Percentiles rank a stretch among this genome's conserved stretches.
phyloP scores from a whole-genome alignment of 2,329 filamentous ascomycete species.

The Aspergillus piperis region DNA sequence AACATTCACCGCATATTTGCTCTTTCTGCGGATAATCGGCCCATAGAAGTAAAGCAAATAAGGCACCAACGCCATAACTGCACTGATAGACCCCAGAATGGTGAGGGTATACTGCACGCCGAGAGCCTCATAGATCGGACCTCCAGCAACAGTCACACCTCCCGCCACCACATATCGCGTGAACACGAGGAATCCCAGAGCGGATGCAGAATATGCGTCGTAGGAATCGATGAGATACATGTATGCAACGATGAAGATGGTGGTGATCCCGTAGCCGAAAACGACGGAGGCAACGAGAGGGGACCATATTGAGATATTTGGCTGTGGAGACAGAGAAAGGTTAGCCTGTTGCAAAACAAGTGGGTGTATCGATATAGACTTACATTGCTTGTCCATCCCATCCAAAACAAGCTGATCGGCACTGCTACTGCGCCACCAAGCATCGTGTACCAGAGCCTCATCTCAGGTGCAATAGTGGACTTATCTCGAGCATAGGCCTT shows the following conservation, averaged over 20 bases:
- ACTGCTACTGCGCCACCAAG: constrained; percentile 50
- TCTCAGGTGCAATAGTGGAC: constrained; percentile 48
- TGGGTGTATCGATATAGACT: not conserved
- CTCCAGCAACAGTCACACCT: constrained; percentile 39
- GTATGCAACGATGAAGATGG: constrained; percentile 54
- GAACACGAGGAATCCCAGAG: constrained; percentile 48
- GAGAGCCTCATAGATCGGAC: constrained; percentile 45
- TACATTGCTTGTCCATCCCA: constrained; percentile 55
- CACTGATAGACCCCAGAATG: constrained; percentile 42
- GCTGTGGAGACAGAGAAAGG: too few species aligned
- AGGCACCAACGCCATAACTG: constrained; percentile 47
- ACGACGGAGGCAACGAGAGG: constrained; percentile 52
- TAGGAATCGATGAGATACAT: constrained; percentile 63
- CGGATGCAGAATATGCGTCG: constrained; percentile 54
- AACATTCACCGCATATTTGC: constrained; percentile 11
- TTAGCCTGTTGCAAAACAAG: too few species aligned
- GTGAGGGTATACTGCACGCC: constrained; percentile 49
- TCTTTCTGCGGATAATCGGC: constrained; percentile 23
- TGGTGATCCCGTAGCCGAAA: constrained; percentile 55
- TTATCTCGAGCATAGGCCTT: not conserved
- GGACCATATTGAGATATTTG: constrained; percentile 51
- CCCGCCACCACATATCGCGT: constrained; percentile 45
- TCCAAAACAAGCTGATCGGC: constrained; percentile 59
- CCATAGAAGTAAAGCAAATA: constrained; percentile 34
- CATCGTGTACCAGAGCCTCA: constrained; percentile 58